Evolutionary conservation across 371 early-diverging fungal species (phyloP).

Genomic region (Syncephalis plumigaleata): DNA sequence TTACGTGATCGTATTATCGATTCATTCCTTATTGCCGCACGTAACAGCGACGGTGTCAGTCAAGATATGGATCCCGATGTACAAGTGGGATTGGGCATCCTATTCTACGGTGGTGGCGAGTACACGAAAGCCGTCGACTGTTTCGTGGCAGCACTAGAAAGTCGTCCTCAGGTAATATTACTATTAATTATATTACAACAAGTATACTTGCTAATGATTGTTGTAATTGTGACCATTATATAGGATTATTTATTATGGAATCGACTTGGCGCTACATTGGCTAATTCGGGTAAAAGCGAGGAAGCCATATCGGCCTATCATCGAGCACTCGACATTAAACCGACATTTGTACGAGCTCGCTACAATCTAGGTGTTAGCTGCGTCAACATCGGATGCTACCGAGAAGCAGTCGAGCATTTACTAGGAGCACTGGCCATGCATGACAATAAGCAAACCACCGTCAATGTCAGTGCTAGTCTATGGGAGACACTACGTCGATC

Average conservation of each 20-base stretch:
- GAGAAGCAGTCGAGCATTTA: constrained; percentile 85
- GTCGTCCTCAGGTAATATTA: constrained; percentile 51
- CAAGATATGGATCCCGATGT: constrained; percentile 74
- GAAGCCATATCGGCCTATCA: constrained; percentile 86
- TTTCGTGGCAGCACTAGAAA: constrained; percentile 76
- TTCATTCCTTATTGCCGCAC: constrained; percentile 63
- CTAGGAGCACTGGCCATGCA: constrained; percentile 71
- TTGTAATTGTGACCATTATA: no score
- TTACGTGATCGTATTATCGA: constrained; percentile 32
- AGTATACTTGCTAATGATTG: no score
- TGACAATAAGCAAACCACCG: constrained; percentile 14
- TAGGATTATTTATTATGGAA: constrained; percentile 91
- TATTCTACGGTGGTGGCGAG: constrained; percentile 80
- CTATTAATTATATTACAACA: no score
- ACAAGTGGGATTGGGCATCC: constrained; percentile 82
- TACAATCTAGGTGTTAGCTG: constrained; percentile 89
- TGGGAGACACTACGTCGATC: constrained; percentile 45
- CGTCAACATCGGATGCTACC: constrained; percentile 72
- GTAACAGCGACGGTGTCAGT: constrained; percentile 33
- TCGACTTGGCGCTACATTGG: constrained; percentile 89
- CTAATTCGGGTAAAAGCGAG: constrained; percentile 59
- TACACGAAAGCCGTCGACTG: constrained; percentile 92
- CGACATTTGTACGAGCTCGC: constrained; percentile 83
- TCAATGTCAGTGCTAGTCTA: constrained; percentile 38
- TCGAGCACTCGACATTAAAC: constrained; percentile 85